Conservation (phyloP, 2,329 filamentous ascomycete species). For the Monilinia fructigena region DNA sequence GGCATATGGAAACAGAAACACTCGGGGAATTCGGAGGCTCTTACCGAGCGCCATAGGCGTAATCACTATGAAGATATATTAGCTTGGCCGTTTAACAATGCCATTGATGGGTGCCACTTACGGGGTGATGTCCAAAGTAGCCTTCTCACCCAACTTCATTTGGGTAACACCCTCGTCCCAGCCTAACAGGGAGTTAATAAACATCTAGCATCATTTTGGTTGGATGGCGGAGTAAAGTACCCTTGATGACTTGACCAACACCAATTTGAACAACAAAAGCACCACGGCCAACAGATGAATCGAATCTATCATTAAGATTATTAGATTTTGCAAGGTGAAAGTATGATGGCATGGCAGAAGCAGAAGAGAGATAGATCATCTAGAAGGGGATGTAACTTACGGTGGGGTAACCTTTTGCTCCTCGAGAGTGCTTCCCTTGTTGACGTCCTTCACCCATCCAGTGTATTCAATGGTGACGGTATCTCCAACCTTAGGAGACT, state of each 20-base stretch:
- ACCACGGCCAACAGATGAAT: constrained; percentile 75
- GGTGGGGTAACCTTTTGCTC: constrained; percentile 41
- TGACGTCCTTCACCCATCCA: constrained; percentile 74
- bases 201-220: constrained; percentile 16
- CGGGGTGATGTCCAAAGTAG: constrained; percentile 77
- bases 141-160: constrained; percentile 91
- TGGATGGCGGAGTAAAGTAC: constrained; percentile 48
- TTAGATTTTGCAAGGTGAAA: constrained; percentile 13
- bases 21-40: constrained; percentile 31
- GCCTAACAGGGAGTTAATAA: constrained; percentile 48
- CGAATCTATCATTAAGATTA: constrained; percentile 63
- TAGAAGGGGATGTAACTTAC: constrained; percentile 21
- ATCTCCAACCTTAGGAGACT: constrained; percentile 61
- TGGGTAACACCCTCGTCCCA: constrained; percentile 82
- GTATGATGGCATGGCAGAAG: too few species aligned
- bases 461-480: constrained; percentile 87
- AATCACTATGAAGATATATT: constrained; percentile 51
- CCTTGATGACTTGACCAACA: constrained; percentile 79
- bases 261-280: constrained; percentile 79
- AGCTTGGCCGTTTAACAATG: constrained; percentile 24
- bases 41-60: constrained; percentile 62
- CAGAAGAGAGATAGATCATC: background rate
- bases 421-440: constrained; percentile 71
- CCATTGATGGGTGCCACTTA: constrained; percentile 44
- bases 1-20: background rate